Evolutionary conservation across 2,329 filamentous ascomycete species (phyloP).

Genomic region (Paecilomyces formosus): DNA sequence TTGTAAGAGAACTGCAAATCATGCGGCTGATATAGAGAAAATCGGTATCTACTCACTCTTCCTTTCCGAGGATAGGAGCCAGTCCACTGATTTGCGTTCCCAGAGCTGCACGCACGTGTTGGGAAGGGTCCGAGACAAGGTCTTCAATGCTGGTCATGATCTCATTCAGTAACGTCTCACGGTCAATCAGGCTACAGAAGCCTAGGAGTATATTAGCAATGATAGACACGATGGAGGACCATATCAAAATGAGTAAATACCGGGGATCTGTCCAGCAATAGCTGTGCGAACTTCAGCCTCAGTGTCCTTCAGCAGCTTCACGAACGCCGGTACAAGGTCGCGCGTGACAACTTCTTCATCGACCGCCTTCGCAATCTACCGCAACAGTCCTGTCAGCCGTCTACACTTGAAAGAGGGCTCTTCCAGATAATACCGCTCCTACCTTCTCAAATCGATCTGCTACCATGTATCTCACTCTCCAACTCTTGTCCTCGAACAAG

Average conservation of each 20-base stretch:
- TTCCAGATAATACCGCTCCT: constrained; percentile 8
- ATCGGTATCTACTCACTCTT: constrained; percentile 60
- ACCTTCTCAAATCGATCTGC: constrained; percentile 98
- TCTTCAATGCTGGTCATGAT: constrained; percentile 97
- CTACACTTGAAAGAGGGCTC: neutral
- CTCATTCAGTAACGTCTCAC: constrained; percentile 80
- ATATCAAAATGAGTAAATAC: constrained; percentile 33
- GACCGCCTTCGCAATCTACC: constrained; percentile 91
- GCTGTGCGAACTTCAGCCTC: constrained; percentile 96
- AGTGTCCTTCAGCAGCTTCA: constrained; percentile 95
- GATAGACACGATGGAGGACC: neutral
- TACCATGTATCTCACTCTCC: constrained; percentile 98
- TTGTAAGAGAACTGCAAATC: constrained; percentile 10
- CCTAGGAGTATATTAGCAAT: constrained; percentile 43
- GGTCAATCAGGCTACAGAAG: constrained; percentile 86
- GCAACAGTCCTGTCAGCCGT: constrained; percentile 3
- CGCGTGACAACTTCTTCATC: constrained; percentile 92
- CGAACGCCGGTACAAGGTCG: constrained; percentile 92
- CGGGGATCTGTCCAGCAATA: constrained; percentile 92
- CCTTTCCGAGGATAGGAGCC: constrained; percentile 93
- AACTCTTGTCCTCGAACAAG: constrained; percentile 98
- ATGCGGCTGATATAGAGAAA: neutral
- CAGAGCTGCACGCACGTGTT: constrained; percentile 91
- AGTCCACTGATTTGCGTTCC: constrained; percentile 96
- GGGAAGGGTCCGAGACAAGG: constrained; percentile 88